Conservation (phyloP, 129 eudicot genomes). For the Deinandra increscens region DNA sequence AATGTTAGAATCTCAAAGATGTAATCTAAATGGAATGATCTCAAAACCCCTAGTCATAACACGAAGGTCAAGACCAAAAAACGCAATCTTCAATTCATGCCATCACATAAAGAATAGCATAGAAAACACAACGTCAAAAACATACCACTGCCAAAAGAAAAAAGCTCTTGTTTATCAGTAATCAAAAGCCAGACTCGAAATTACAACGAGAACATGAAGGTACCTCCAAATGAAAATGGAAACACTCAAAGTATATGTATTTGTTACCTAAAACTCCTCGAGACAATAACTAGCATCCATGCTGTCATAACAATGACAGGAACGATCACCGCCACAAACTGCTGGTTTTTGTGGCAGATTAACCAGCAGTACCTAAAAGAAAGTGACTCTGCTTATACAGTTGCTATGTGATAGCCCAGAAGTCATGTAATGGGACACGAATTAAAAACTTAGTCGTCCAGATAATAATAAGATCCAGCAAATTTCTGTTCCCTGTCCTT, state of each 20-base stretch:
- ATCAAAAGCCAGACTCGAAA: neutral
- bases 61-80: neutral
- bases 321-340: neutral
- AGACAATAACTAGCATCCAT: constrained; percentile 2
- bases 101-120: neutral
- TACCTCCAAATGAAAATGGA: neutral
- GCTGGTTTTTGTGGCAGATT: neutral
- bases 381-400: constrained; percentile 11
- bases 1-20: too few species aligned
- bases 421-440: constrained; percentile 9
- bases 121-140: neutral
- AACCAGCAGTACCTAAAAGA: neutral
- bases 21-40: too few species aligned
- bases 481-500: constrained; percentile 90
- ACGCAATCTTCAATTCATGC: neutral
- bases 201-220: constrained; percentile 4
- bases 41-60: neutral
- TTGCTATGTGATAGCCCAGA: constrained; percentile 3
- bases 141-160: neutral
- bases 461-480: constrained; percentile 85
- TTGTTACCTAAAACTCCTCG: constrained; percentile 9
- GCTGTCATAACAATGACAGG: neutral
- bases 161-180: constrained; percentile 1
- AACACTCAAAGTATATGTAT: constrained; percentile 17
- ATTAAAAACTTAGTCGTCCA: constrained; percentile 57